Percentiles rank a stretch among this genome's conserved stretches.
Conservation (phyloP, 441 rosid genomes). For the Jatropha multifida region DNA sequence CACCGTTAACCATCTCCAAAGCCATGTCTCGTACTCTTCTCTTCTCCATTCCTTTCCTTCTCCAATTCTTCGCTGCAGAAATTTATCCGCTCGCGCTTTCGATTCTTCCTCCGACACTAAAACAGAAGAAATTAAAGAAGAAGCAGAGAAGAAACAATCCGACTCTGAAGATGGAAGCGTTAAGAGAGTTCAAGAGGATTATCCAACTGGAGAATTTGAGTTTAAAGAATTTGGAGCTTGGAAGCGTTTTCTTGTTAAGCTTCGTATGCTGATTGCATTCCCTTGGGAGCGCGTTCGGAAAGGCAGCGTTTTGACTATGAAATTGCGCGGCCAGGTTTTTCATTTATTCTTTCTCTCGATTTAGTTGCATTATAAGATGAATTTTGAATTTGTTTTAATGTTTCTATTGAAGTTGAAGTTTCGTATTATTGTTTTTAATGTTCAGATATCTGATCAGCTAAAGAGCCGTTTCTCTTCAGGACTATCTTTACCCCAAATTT, state of each 20-base stretch:
- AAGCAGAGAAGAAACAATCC: conserved; percentile 12
- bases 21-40: conserved; percentile 9
- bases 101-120: conserved; percentile 27
- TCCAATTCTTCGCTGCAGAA: conserved; percentile 2
- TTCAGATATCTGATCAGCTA: conserved; percentile 93
- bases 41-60: conserved; percentile 14
- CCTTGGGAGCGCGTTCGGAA: conserved; percentile 93
- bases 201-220: conserved; percentile 74
- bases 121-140: conserved; percentile 24
- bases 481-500: conserved; percentile 79
- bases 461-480: conserved; percentile 89
- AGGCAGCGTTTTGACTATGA: conserved; percentile 81
- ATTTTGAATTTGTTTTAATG: background rate
- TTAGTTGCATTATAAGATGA: background rate
- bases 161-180: conserved; percentile 9
- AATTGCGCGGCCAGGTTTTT: conserved; percentile 88
- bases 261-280: conserved; percentile 71
- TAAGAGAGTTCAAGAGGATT: conserved; percentile 38
- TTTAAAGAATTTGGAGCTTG: conserved; percentile 47
- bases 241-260: conserved; percentile 65
- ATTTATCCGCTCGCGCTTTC: conserved; percentile 7
- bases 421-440: conserved; percentile 16
- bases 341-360: background rate
- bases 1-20: conserved; percentile 7
- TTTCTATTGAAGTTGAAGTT: background rate